phyloP scores from a whole-genome alignment of 352 stramenopile genomes.

The Aphanomyces cochlioides region DNA sequence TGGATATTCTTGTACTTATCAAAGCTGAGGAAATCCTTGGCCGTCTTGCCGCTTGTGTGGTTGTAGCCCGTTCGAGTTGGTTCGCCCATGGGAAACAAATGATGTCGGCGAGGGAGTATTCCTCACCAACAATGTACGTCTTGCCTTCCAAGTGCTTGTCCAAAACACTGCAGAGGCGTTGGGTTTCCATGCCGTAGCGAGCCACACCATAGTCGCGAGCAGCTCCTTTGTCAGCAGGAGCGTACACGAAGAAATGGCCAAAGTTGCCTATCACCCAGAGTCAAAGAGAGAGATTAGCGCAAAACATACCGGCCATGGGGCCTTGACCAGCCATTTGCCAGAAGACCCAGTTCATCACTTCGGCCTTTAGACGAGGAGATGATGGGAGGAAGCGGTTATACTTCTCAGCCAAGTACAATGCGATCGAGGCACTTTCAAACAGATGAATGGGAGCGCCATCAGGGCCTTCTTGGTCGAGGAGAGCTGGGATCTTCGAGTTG shows the following conservation, averaged over 20 bases:
- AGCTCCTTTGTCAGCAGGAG: conserved; percentile 44
- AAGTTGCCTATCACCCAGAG: conserved; percentile 40
- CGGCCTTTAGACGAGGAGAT: conserved; percentile 36
- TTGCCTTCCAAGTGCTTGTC: conserved; percentile 53
- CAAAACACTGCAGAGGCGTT: conserved; percentile 61
- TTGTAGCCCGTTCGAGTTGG: conserved; percentile 34
- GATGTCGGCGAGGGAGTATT: conserved; percentile 77
- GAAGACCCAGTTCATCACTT: conserved; percentile 74
- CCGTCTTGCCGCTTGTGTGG: conserved; percentile 16
- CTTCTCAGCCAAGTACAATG: conserved; percentile 73
- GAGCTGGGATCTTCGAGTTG: conserved; percentile 77
- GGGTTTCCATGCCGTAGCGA: conserved; percentile 65
- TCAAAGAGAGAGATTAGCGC: conserved; percentile 32
- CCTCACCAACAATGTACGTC: conserved; percentile 49
- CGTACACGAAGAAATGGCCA: conserved; percentile 61
- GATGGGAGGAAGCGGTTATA: conserved; percentile 44
- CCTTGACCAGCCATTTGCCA: conserved; percentile 50
- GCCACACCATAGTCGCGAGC: conserved; percentile 31
- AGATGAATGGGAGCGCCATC: conserved; percentile 41
- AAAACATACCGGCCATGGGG: conserved; percentile 36
- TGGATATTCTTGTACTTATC: conserved; percentile 33
- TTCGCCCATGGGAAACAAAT: conserved; percentile 61
- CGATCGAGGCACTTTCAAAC: conserved; percentile 68
- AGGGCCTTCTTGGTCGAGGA: conserved; percentile 42
- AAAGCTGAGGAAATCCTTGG: conserved; percentile 30